Percentiles rank a stretch among this genome's conserved stretches.
Conservation (phyloP, 2,329 filamentous ascomycete genomes). For the Penicillium vulpinum region DNA sequence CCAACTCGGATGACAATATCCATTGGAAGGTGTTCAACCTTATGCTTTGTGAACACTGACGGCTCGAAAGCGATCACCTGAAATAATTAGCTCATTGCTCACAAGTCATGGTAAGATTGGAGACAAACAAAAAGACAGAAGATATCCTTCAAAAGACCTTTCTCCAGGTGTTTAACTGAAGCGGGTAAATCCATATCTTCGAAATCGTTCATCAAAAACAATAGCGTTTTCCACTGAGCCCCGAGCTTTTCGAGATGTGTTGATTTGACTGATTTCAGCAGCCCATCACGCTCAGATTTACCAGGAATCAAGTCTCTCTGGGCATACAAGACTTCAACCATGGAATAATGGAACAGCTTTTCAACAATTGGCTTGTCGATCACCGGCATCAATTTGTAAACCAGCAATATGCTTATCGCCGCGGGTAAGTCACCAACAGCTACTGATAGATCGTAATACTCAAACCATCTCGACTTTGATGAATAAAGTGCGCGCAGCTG, state of each 20-base stretch:
- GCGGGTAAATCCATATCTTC: background rate
- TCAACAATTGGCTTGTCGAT: constrained; percentile 3
- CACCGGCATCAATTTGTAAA: constrained; percentile 1
- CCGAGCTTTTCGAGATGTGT: constrained; percentile 2
- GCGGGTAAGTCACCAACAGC: constrained; percentile 7
- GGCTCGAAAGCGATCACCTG: constrained; percentile 6
- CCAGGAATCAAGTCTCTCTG: background rate
- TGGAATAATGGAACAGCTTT: background rate
- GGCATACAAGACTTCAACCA: constrained; percentile 3
- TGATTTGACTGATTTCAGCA: background rate
- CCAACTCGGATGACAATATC: constrained; percentile 3
- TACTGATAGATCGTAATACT: constrained; percentile 15
- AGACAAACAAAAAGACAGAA: constrained; percentile 8
- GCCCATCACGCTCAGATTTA: background rate
- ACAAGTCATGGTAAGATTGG: background rate
- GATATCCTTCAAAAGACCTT: constrained; percentile 1
- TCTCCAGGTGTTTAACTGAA: background rate
- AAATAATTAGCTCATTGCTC: background rate
- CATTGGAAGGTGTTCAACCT: background rate
- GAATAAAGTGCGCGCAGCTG: constrained; percentile 12
- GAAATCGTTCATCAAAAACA: background rate
- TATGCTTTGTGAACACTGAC: background rate
- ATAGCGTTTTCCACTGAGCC: constrained; percentile 1
- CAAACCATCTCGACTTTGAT: constrained; percentile 8
- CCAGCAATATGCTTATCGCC: constrained; percentile 8